Evolutionary conservation across 495 filamentous ascomycete species (phyloP).

Genomic region (Aspergillus wentii): DNA sequence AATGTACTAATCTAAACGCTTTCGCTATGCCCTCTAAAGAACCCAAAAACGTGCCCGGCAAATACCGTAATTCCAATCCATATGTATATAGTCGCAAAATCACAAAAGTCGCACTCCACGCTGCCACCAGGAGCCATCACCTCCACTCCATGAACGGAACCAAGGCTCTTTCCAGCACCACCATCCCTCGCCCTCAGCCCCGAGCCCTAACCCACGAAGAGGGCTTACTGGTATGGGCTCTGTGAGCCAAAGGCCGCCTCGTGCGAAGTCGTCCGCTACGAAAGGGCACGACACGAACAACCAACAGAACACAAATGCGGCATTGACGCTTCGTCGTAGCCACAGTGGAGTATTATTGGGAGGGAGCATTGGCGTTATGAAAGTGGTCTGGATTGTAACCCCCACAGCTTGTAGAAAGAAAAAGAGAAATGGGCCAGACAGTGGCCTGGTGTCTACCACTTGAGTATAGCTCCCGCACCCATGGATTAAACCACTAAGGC

Average conservation of each 20-base stretch:
- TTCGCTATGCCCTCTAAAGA: too few relatives aligned
- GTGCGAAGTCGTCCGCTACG: constrained; percentile 57
- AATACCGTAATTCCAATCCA: too few relatives aligned
- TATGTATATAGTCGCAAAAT: constrained; percentile 8
- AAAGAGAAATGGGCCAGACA: constrained; percentile 42
- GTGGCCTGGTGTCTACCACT: constrained; percentile 36
- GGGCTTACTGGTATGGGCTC: constrained; percentile 66
- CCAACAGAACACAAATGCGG: constrained; percentile 51
- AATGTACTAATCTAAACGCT: too few relatives aligned
- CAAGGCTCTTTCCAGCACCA: constrained; percentile 53
- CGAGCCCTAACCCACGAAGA: constrained; percentile 49
- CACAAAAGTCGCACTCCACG: constrained; percentile 47
- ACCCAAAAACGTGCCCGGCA: too few relatives aligned
- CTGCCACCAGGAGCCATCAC: constrained; percentile 58
- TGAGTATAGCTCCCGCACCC: constrained; percentile 52
- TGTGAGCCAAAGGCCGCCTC: constrained; percentile 58
- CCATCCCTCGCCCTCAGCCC: constrained; percentile 42
- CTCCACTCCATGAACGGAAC: constrained; percentile 45
- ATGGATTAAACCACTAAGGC: constrained; percentile 56
- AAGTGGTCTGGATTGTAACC: constrained; percentile 42
- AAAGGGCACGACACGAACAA: constrained; percentile 48
- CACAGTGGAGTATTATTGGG: constrained; percentile 23
- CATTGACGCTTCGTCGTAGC: constrained; percentile 44
- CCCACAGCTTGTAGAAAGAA: constrained; percentile 56
- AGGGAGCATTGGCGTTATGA: constrained; percentile 23